Evolutionary conservation across 108 stramenopile genomes (phyloP).

Genomic region (Parietichytrium sp.): DNA sequence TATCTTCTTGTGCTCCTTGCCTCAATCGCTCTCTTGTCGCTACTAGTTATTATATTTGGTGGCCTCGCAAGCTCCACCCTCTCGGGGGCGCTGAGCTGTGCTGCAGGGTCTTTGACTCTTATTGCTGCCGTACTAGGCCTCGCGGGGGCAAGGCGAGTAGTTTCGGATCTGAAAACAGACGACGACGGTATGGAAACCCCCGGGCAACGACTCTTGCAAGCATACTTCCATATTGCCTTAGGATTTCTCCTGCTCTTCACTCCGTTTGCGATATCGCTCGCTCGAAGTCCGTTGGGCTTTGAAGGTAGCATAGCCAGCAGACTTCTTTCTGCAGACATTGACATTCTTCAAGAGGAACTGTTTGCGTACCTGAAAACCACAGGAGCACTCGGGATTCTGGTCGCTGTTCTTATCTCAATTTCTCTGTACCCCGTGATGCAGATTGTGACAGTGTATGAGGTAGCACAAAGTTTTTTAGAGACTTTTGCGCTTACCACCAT

Average conservation of each 20-base stretch:
- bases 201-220: not conserved
- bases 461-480: constrained; percentile 8
- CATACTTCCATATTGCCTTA: constrained; percentile 18
- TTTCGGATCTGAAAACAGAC: not conserved
- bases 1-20: not conserved
- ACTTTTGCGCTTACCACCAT: constrained; percentile 2
- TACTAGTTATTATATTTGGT: not conserved
- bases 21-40: not conserved
- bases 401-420: not conserved
- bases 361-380: not conserved
- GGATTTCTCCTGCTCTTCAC: not conserved
- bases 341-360: not conserved
- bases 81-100: not conserved
- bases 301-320: not conserved
- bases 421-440: not conserved
- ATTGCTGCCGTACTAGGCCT: not conserved
- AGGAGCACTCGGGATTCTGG: not conserved
- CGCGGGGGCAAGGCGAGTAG: not conserved
- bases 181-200: constrained; percentile 37
- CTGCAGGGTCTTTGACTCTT: not conserved
- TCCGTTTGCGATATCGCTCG: not conserved
- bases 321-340: not conserved
- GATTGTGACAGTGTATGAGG: constrained; percentile 22
- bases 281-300: not conserved
- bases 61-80: not conserved